Base-by-base conservation (phyloP, 495 filamentous ascomycete species). In the Tuber indicum region DNA sequence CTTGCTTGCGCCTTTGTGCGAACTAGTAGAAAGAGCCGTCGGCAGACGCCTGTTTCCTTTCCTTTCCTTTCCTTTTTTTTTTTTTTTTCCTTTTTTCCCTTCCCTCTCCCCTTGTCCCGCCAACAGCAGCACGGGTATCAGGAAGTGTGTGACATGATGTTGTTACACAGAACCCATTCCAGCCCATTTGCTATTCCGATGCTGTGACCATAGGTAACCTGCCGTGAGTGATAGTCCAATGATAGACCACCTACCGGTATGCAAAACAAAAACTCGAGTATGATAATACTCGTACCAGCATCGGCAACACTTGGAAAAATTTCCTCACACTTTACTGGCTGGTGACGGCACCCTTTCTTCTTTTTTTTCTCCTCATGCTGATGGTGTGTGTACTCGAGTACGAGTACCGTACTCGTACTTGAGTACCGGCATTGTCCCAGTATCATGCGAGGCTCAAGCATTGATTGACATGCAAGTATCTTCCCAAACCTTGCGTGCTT, bases 1-100 rank as follows among this genome's bases (percentile, higher is more conserved):
- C 76, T 72, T 62, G 77, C 71, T 42, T 76, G 74, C 45, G 77
- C 66, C 52, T 49, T 44, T 36, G 45, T 36, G 62, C 52, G 58
- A 26, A 26, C 77, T 32, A 46, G 70, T 3, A 66, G n/a, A 16
- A 66, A 36, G 12, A 66, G 58, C 58, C 58, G 26, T 36, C 32
- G 58, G 58, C 26, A 66, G 58, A 74, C 72, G 47, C 3, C 43
- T 66, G 12, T 17, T 66, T 36, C 58, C 32, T 17, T 14, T 17
- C 32, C 17, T 36, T 66, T 62, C 26, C 21, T 5, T 14, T n/a
- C n/a, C n/a, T n/a, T 62, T 10, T 52, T 26, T 58, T 26, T 58
- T 14, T 36, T 32, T 36, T 7, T 19, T 66, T 36, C 17, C 32
- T 16, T 14, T 62, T 5, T 32, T 32, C 12, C 26, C 16, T 26